phyloP scores from a whole-genome alignment of 2,329 filamentous ascomycete species.

The Ophiocordyceps camponoti-leonardi region DNA sequence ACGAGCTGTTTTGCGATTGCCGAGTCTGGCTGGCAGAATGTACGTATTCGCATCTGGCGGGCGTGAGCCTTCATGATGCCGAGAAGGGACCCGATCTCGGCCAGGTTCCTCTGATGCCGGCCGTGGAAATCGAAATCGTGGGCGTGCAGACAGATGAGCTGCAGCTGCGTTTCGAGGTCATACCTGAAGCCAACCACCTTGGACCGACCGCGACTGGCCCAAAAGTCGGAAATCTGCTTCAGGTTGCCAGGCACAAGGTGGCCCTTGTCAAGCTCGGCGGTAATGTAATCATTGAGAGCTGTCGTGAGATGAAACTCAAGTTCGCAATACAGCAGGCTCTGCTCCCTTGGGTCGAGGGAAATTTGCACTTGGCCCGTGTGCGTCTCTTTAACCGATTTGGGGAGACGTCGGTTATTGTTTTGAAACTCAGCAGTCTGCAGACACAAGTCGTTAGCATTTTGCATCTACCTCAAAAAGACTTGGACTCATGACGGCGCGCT shows the following conservation, averaged over 20 bases:
- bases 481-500: slow-evolving; percentile 6
- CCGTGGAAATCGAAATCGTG: slow-evolving; percentile 38
- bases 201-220: slow-evolving; percentile 34
- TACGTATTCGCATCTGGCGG: slow-evolving; percentile 32
- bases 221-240: slow-evolving; percentile 31
- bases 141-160: slow-evolving; percentile 31
- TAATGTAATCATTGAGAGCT: slow-evolving; percentile 33
- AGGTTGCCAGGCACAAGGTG: slow-evolving; percentile 33
- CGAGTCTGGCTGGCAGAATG: slow-evolving; percentile 39
- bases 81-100: slow-evolving; percentile 29
- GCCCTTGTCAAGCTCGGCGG: slow-evolving; percentile 34
- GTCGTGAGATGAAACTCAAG: slow-evolving; percentile 36
- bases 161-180: slow-evolving; percentile 42
- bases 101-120: slow-evolving; percentile 21
- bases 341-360: slow-evolving; percentile 36
- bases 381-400: slow-evolving; percentile 12
- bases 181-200: slow-evolving; percentile 39
- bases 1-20: slow-evolving; percentile 40
- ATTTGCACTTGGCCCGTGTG: slow-evolving; percentile 20
- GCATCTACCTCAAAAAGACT: not conserved
- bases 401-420: slow-evolving; percentile 14
- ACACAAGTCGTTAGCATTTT: not conserved
- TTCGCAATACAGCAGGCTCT: slow-evolving; percentile 41
- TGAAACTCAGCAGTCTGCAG: slow-evolving; percentile 17
- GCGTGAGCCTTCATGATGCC: slow-evolving; percentile 35